These are phyloP conservation scores for Sporothrix pseudoabietina DNA, from an alignment of 2,329 filamentous ascomycete species.

Conservation along the genomic window DNA sequence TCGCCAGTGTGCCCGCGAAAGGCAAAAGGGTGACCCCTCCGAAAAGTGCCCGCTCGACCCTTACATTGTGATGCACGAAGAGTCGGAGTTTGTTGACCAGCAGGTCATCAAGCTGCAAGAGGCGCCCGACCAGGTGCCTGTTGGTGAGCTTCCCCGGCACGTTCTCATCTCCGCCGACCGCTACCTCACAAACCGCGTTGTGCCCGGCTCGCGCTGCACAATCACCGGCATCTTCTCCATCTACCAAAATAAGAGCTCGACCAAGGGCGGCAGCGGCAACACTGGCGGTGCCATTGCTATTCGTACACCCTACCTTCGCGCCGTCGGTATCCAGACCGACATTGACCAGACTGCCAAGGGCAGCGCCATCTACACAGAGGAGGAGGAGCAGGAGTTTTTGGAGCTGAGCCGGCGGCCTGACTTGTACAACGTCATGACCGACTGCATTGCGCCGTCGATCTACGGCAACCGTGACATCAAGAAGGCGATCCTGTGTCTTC, in stretches of 20 bases:
- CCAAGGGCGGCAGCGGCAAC: constrained; percentile 58
- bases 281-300: constrained; percentile 86
- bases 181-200: constrained; percentile 92
- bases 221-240: constrained; percentile 98
- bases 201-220: constrained; percentile 91
- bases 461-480: constrained; percentile 97
- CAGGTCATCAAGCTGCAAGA: constrained; percentile 98
- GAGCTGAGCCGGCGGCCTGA: constrained; percentile 89
- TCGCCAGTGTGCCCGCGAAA: constrained; percentile 68
- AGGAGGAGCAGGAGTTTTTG: constrained; percentile 94
- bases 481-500: constrained; percentile 89
- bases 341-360: constrained; percentile 88
- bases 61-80: constrained; percentile 94
- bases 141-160: constrained; percentile 91
- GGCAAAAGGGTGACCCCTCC: constrained; percentile 65
- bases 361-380: constrained; percentile 80
- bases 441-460: constrained; percentile 95
- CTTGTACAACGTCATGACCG: constrained; percentile 86
- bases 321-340: constrained; percentile 89
- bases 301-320: constrained; percentile 88
- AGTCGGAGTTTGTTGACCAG: constrained; percentile 92
- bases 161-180: constrained; percentile 96
- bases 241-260: constrained; percentile 88
- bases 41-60: constrained; percentile 88
- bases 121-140: constrained; percentile 94